phyloP scores from a whole-genome alignment of 139 green algal genomes.

The Haematococcus sp. region DNA sequence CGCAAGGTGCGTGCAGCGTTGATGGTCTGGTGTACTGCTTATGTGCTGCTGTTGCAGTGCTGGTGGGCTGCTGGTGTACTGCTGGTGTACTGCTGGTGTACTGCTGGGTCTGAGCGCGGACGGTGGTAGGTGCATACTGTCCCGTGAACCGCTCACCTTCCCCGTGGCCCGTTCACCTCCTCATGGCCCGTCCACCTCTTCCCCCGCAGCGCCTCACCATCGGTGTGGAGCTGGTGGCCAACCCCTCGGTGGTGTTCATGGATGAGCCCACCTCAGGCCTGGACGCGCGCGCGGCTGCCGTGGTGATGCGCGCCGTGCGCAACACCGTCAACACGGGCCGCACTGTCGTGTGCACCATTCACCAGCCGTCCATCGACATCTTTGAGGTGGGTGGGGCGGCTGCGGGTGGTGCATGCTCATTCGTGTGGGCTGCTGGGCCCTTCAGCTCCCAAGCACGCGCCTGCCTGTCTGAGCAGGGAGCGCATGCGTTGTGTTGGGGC shows the following conservation, averaged over 20 bases:
- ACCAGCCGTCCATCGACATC: conserved; percentile 56
- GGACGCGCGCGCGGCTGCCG: conserved; percentile 73
- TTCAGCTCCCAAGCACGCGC: too few relatives aligned
- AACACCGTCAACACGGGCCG: conserved; percentile 68
- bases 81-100: too few relatives aligned
- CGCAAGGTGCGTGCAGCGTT: conserved; percentile 56
- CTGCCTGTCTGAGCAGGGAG: too few relatives aligned
- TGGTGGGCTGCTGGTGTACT: too few relatives aligned
- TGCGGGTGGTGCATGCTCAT: background rate
- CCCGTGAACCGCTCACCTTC: too few relatives aligned
- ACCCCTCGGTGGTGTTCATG: conserved; percentile 45
- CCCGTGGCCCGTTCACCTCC: too few relatives aligned
- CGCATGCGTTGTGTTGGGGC: too few relatives aligned
- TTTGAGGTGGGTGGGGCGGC: background rate
- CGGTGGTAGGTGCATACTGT: too few relatives aligned
- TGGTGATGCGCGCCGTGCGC: conserved; percentile 79
- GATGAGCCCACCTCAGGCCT: conserved; percentile 70
- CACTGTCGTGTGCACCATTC: conserved; percentile 91
- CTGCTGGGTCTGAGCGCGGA: background rate
- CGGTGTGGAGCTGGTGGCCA: conserved; percentile 41
- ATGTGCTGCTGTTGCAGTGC: background rate
- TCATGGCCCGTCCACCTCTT: too few relatives aligned
- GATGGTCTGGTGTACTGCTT: background rate
- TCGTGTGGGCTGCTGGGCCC: too few relatives aligned
- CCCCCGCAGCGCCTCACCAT: conserved; percentile 37